These are phyloP conservation scores for Debaryomyces coudertii DNA, from an alignment of 1,139 yeast genomes.

Conservation along the genomic window DNA sequence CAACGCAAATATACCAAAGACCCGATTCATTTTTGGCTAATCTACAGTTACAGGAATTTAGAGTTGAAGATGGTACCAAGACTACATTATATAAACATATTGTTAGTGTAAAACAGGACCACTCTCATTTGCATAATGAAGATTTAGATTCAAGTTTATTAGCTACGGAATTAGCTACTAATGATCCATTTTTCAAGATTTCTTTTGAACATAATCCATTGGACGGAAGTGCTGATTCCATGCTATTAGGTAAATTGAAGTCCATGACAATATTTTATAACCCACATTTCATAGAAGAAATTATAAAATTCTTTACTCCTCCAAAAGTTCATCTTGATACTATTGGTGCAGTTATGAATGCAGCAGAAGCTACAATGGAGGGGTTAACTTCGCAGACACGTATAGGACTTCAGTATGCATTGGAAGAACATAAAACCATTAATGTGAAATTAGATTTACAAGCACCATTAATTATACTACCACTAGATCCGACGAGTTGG, in stretches of 20 bases:
- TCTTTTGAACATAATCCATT: conserved; percentile 86
- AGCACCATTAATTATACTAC: conserved; percentile 91
- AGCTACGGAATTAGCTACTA: conserved; percentile 17
- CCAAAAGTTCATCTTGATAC: conserved; percentile 87
- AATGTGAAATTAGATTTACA: conserved; percentile 85
- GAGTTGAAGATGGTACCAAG: conserved; percentile 85
- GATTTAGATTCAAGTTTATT: conserved; percentile 8
- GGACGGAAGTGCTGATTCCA: conserved; percentile 81
- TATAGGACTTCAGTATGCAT: conserved; percentile 88
- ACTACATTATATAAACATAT: conserved; percentile 77
- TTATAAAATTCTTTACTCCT: conserved; percentile 78
- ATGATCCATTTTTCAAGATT: conserved; percentile 76
- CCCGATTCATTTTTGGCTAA: conserved; percentile 76
- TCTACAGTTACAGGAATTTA: conserved; percentile 76
- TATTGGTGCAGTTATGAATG: conserved; percentile 87
- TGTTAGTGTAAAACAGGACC: conserved; percentile 78
- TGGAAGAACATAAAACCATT: conserved; percentile 91
- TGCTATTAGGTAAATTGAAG: conserved; percentile 69
- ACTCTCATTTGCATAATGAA: conserved; percentile 31
- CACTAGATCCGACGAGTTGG: conserved; percentile 78
- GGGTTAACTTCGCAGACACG: conserved; percentile 89
- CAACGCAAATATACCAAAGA: conserved; percentile 71
- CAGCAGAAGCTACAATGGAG: conserved; percentile 94
- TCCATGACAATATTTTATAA: conserved; percentile 92
- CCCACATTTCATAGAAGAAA: conserved; percentile 75